Percentiles rank a stretch among this genome's conserved stretches.
Evolutionary conservation across 495 filamentous ascomycete species (phyloP).

Genomic region (Penicillium soppii): DNA sequence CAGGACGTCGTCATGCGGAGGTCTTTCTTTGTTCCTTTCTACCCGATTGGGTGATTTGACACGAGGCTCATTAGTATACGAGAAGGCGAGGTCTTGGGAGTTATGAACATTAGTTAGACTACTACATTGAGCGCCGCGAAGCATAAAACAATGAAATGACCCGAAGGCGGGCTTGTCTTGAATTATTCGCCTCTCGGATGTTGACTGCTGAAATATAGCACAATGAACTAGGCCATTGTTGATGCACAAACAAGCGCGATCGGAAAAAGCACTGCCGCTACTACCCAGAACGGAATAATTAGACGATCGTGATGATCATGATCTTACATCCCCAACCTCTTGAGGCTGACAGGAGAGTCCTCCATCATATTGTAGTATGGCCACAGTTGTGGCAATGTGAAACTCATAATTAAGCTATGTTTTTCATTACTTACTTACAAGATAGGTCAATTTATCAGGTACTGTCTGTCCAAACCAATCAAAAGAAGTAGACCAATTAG

Average conservation of each 20-base stretch:
- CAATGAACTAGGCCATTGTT: background rate
- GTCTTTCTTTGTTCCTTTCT: background rate
- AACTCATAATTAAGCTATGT: background rate
- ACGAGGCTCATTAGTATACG: slow-evolving; percentile 1
- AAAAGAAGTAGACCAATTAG: too few relatives aligned
- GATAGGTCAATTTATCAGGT: too few relatives aligned
- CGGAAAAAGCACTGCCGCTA: background rate
- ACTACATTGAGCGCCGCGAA: background rate
- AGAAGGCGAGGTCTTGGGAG: background rate
- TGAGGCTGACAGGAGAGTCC: background rate
- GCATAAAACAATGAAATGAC: background rate
- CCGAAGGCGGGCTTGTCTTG: background rate
- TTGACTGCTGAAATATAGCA: background rate
- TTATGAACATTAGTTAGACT: too few relatives aligned
- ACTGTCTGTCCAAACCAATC: too few relatives aligned
- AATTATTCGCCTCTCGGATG: background rate
- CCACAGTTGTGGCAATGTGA: background rate
- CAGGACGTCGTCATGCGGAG: background rate
- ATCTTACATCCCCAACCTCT: slow-evolving; percentile 9
- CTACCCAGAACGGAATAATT: slow-evolving; percentile 20
- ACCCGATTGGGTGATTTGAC: slow-evolving; percentile 6
- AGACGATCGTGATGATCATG: slow-evolving; percentile 28
- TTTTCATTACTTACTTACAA: too few relatives aligned
- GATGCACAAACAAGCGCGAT: slow-evolving; percentile 4
- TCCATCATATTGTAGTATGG: background rate